Base-by-base conservation (phyloP, 2,329 filamentous ascomycete species). In the Cercospora sp. region DNA sequence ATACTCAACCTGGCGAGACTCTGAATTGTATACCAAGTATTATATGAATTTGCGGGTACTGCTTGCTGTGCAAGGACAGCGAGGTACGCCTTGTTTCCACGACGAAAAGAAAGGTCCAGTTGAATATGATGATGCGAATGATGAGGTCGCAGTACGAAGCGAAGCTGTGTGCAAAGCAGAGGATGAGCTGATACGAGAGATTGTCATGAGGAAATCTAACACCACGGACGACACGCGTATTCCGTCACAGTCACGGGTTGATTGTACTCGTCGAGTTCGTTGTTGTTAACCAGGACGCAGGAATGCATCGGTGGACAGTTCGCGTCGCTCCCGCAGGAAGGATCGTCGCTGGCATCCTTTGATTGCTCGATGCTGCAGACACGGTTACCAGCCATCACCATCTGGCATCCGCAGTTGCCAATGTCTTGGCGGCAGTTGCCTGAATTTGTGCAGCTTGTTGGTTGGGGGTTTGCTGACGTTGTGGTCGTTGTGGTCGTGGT, bases 361-460 rank as follows among this genome's bases (percentile, higher is more conserved):
- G 55, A 30, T 32, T 59, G 55, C 55, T 59, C 28, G 28, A 59
- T 6, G 28, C 55, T 59, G 28, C 55, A 59, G n/a, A 59, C 28
- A 18, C 55, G 2, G 30, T 59, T 30, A 59, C 55, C 55, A 30
- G 12, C 24, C 24, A 59, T 32, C 10, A 8, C 24, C 55, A 59
- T 28, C 55, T 59, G 55, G 55, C 55, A 59, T 32, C 16, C 55
- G 55, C 55, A 59, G 55, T 59, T 59, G 55, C 55, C 34, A 28
- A 59, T 32, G n/a, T 18, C 30, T 59, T 59, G 55, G 55, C 30
- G 24, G 55, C 55, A 59, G 55, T 30, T 32, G 16, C 28, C 55
- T 18, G 10, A 30, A 30, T 59, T 59, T 30, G 28, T 28, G 28
- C 55, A 59, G 8, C 24, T 59, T 30, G 55, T 59, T 30, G 55